phyloP scores from a whole-genome alignment of 2,329 filamentous ascomycete species.

The Penicillium italicum region DNA sequence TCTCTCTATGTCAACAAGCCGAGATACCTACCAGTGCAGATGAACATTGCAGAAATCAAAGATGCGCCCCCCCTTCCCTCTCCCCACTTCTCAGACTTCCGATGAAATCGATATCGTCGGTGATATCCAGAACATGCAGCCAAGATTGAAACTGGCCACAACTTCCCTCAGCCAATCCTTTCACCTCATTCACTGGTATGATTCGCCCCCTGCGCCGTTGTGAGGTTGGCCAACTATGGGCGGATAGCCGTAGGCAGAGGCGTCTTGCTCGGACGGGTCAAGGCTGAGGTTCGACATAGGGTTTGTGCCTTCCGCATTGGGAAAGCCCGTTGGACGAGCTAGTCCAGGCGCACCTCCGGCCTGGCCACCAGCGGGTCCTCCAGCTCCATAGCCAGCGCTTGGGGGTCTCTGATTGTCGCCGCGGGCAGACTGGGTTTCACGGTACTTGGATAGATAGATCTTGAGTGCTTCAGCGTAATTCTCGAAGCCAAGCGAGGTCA shows the following conservation, averaged over 20 bases:
- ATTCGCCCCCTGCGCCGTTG: slow-evolving; percentile 47
- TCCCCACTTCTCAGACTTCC: slow-evolving; percentile 6
- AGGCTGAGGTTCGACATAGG: slow-evolving; percentile 44
- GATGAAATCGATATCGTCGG: background rate
- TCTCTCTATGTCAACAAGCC: background rate
- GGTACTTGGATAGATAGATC: slow-evolving; percentile 95
- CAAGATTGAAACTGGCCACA: background rate
- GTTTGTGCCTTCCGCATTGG: slow-evolving; percentile 43
- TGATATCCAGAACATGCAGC: background rate
- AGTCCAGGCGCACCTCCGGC: slow-evolving; percentile 16
- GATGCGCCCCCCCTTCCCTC: background rate
- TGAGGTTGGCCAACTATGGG: slow-evolving; percentile 46
- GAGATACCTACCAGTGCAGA: background rate
- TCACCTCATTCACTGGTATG: slow-evolving; percentile 32
- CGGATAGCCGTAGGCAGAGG: slow-evolving; percentile 45
- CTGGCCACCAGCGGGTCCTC: slow-evolving; percentile 38
- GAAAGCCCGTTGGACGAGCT: slow-evolving; percentile 34
- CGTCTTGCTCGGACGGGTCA: slow-evolving; percentile 46
- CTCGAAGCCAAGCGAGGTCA: slow-evolving; percentile 98
- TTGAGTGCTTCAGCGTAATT: slow-evolving; percentile 98
- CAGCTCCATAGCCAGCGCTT: slow-evolving; percentile 46
- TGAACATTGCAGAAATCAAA: slow-evolving; percentile 1
- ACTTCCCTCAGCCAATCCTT: background rate
- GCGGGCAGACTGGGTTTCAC: slow-evolving; percentile 83
- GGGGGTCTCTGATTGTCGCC: slow-evolving; percentile 60